Conservation (phyloP, 1,284 basidiomycete species). For the Sutorius eximius region DNA sequence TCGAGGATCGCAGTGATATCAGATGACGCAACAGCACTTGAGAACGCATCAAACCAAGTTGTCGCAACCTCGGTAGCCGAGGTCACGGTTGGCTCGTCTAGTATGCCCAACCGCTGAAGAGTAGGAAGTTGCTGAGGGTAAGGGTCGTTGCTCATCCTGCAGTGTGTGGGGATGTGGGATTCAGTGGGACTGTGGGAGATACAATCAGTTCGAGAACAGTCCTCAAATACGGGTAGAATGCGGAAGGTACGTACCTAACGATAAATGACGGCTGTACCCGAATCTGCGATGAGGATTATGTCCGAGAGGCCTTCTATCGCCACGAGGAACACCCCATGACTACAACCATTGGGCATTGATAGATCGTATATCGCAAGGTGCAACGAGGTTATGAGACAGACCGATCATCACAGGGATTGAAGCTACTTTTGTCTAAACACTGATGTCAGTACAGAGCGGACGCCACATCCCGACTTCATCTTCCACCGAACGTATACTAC, state of each 20-base stretch:
- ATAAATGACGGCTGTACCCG: neutral
- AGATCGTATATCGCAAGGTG: neutral
- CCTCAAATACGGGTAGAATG: conserved; percentile 1
- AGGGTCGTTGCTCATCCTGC: conserved; percentile 21
- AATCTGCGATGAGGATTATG: neutral
- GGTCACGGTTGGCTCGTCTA: conserved; percentile 16
- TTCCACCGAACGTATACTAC: neutral
- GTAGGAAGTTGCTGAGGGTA: conserved; percentile 31
- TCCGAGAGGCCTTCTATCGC: neutral
- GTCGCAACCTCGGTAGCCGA: conserved; percentile 25
- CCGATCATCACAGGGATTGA: neutral
- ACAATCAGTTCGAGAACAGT: neutral
- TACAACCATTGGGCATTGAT: neutral
- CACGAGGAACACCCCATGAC: neutral
- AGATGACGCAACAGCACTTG: conserved; percentile 28
- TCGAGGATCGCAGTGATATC: conserved; percentile 27
- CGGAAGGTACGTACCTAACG: neutral
- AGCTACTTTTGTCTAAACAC: neutral
- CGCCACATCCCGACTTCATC: neutral
- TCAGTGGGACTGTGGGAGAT: neutral
- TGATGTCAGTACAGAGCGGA: neutral
- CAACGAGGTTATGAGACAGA: neutral
- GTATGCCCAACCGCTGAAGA: conserved; percentile 30
- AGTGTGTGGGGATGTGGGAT: neutral
- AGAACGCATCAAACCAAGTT: conserved; percentile 37